These are phyloP conservation scores for Starmera stellimalicola DNA, from an alignment of 1,139 yeast species.

Conservation along the genomic window DNA sequence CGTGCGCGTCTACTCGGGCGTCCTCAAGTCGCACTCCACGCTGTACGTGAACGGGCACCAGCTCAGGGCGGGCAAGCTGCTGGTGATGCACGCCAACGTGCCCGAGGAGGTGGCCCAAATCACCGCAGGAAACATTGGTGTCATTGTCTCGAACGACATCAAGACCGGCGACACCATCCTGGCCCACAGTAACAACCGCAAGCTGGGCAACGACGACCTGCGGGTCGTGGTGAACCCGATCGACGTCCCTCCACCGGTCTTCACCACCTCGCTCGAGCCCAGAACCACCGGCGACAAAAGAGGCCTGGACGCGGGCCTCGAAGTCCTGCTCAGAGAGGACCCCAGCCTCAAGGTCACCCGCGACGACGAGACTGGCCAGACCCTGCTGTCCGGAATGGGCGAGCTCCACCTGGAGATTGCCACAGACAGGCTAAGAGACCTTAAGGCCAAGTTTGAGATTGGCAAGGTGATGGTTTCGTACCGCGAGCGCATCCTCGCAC, in stretches of 20 bases:
- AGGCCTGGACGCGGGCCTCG: constrained; percentile 57
- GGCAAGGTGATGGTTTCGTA: constrained; percentile 84
- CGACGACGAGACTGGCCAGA: constrained; percentile 87
- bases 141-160: constrained; percentile 50
- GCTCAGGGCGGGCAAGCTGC: constrained; percentile 55
- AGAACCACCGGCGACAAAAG: constrained; percentile 71
- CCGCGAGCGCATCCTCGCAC: constrained; percentile 55
- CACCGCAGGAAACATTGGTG: constrained; percentile 82
- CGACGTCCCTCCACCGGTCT: constrained; percentile 84
- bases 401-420: constrained; percentile 79
- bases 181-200: constrained; percentile 26
- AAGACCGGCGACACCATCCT: constrained; percentile 88
- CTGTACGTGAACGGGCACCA: constrained; percentile 56
- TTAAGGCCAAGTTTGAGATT: constrained; percentile 72
- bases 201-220: constrained; percentile 31
- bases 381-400: constrained; percentile 84
- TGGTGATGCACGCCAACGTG: constrained; percentile 82
- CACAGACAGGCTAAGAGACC: constrained; percentile 65
- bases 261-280: constrained; percentile 81
- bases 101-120: constrained; percentile 62
- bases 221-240: constrained; percentile 63
- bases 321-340: constrained; percentile 66
- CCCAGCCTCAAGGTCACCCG: constrained; percentile 57
- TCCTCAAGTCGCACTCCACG: constrained; percentile 48
- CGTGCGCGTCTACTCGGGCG: constrained; percentile 83